A percentile compares a stretch with the other conserved stretches of the same genome.
Conservation (phyloP, 371 early-diverging fungal genomes). For the Mucor circinelloides region DNA sequence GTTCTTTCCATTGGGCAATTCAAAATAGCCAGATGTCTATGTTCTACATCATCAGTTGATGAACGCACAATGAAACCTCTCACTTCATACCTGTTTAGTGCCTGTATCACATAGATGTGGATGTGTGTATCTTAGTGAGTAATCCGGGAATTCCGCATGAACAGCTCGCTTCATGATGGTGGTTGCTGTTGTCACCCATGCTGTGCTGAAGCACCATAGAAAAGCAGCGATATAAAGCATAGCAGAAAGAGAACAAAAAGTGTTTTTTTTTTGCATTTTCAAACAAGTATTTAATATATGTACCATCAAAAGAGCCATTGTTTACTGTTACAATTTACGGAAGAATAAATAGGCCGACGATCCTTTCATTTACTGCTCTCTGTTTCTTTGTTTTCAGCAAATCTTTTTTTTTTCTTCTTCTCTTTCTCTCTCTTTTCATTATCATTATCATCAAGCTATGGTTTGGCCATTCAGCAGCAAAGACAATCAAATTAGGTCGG, state of each 20-base stretch:
- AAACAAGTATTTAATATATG: background rate
- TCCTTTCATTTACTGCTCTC: background rate
- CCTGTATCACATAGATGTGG: conserved; percentile 73
- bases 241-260: background rate
- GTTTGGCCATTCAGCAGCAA: conserved; percentile 13
- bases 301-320: background rate
- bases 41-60: background rate
- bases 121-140: conserved; percentile 72
- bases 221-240: background rate
- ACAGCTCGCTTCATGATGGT: background rate
- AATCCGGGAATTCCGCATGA: conserved; percentile 60
- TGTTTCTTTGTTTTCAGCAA: conserved; percentile 1
- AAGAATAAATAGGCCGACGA: background rate
- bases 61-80: background rate
- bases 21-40: conserved; percentile 58
- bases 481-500: background rate
- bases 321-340: background rate
- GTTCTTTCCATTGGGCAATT: conserved; percentile 61
- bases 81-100: conserved; percentile 65
- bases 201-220: background rate
- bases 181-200: background rate
- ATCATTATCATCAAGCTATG: background rate
- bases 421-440: background rate
- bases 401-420: conserved; percentile 5
- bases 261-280: background rate